Base-by-base conservation (phyloP, 106 monocot genomes). In the Iris macrosiphon region DNA sequence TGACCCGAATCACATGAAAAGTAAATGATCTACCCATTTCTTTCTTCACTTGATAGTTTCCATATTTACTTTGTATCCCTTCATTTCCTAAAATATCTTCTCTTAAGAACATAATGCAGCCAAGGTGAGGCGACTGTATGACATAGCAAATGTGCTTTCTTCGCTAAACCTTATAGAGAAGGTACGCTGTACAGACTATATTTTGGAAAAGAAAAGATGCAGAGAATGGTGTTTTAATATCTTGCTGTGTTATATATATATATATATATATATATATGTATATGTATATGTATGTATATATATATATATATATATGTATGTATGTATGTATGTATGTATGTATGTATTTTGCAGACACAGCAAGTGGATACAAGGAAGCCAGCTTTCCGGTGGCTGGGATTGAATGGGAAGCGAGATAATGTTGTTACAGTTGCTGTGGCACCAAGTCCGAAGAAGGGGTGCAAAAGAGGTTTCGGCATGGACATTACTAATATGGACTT, bases 101-200 rank as follows among this genome's bases (percentile, higher is more conserved):
- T 23, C 12, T 48, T 38, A 49, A 76, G 58, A 31, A 16, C 59
- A 74, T 67, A 69, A 65, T 80, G 69, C 80, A 75, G 96, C 96
- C 25, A 96, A 86, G 53, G 90, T 96, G 2, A 55, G 96, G 38
- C 72, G 89, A n/a, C 60, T 96, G 20, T 96, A 96, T 58, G 96
- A 96, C 55, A 96, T 96, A 49, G 89, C 89, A 26, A 96, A 96
- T 57, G 90, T 96, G 30, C 55, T 96, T 10, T 85, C 85, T 47
- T 89, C 96, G 7, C 52, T 96, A 68, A 77, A 86, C 61, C 79
- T 96, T 45, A 80, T 96, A 34, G 90, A 96, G 56, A 96, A 96
- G 80, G 96, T 96, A 76, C 9, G 10, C 1, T 49, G 59, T 53
- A 20, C 19, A 18, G 6, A 10, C 17, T 41, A 3, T 10, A 10